These are phyloP conservation scores for Sclerotinia spermophila DNA, from an alignment of 2,329 filamentous ascomycete species.

Conservation along the genomic window DNA sequence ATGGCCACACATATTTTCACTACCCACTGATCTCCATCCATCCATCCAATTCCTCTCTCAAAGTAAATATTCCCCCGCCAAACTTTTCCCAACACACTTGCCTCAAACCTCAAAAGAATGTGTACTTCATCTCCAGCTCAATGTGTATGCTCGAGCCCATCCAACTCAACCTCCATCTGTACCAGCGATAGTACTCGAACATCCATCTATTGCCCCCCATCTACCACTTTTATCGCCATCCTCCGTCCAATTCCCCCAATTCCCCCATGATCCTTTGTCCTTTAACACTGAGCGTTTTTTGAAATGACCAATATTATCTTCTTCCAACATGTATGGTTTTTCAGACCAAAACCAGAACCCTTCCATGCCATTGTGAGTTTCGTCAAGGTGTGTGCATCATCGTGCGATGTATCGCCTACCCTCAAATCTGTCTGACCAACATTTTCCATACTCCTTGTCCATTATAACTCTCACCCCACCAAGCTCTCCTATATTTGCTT, in stretches of 20 bases:
- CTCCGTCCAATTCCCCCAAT: not conserved
- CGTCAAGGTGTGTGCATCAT: too few species aligned
- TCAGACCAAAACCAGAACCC: not conserved
- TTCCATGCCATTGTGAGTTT: not conserved
- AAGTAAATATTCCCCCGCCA: not conserved
- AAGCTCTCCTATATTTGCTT: not conserved
- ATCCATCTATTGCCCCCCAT: not conserved
- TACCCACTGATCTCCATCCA: not conserved
- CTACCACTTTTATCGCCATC: not conserved
- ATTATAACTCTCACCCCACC: not conserved
- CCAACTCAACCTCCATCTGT: not conserved
- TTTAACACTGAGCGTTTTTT: not conserved
- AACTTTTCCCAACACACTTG: not conserved
- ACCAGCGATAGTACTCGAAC: conserved; percentile 5
- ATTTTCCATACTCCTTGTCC: too few species aligned
- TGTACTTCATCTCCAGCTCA: not conserved
- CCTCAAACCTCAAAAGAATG: conserved; percentile 1
- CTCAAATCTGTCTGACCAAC: too few species aligned
- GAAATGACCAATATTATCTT: not conserved
- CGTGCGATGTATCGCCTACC: too few species aligned
- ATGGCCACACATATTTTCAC: not conserved
- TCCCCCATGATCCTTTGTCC: not conserved
- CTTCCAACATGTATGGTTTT: not conserved
- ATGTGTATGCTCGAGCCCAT: not conserved
- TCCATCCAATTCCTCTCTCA: not conserved